Evolutionary conservation across 495 filamentous ascomycete species (phyloP).

Genomic region (Ramalina intermedia): DNA sequence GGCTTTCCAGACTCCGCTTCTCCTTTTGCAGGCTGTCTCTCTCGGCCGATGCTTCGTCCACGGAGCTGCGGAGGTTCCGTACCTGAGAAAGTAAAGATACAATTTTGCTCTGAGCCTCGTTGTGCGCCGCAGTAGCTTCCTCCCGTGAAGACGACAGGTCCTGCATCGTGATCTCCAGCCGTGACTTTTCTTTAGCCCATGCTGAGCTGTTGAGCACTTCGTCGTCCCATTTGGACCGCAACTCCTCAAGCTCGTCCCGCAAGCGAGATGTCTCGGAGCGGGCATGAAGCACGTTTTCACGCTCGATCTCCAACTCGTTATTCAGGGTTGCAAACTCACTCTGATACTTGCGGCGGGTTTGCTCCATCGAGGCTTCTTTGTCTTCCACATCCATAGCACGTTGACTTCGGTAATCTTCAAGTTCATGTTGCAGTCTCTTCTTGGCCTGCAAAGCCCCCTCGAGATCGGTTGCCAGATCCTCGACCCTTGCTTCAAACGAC

Average conservation of each 20-base stretch:
- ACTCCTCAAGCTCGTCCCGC: conserved; percentile 86
- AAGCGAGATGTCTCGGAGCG: conserved; percentile 58
- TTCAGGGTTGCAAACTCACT: conserved; percentile 77
- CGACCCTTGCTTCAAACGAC: conserved; percentile 76
- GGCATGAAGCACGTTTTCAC: conserved; percentile 64
- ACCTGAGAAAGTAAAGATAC: conserved; percentile 87
- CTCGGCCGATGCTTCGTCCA: conserved; percentile 78
- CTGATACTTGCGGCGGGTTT: conserved; percentile 95
- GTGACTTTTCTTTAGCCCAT: conserved; percentile 95
- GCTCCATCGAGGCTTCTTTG: conserved; percentile 90
- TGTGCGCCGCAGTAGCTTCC: conserved; percentile 84
- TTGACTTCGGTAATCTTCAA: conserved; percentile 93
- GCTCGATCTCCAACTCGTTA: conserved; percentile 82
- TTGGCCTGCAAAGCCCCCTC: conserved; percentile 77
- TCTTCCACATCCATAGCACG: conserved; percentile 94
- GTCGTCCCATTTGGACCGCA: conserved; percentile 95
- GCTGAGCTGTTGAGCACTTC: conserved; percentile 95
- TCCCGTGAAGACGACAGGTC: conserved; percentile 82
- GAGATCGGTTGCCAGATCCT: conserved; percentile 83
- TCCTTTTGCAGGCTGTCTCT: conserved; percentile 75
- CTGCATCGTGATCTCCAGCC: conserved; percentile 79
- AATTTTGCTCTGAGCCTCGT: conserved; percentile 85
- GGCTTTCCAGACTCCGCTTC: conserved; percentile 76
- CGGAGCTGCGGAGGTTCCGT: conserved; percentile 60
- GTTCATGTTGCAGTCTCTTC: conserved; percentile 90